Conservation (phyloP, 345 rosid genomes). For the Triadica sebifera region DNA sequence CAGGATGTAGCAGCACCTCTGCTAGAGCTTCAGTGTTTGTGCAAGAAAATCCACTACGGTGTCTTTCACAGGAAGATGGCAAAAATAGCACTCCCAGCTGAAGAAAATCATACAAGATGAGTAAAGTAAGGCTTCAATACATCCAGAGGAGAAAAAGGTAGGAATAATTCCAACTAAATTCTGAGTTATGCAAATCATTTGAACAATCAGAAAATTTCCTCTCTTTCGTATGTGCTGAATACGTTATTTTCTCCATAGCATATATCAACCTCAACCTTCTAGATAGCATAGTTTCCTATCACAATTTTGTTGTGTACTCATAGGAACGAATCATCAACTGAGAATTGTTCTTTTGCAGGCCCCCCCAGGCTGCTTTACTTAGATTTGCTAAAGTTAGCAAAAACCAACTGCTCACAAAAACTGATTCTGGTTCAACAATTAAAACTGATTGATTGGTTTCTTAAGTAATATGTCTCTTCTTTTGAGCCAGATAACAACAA, state of each 20-base stretch:
- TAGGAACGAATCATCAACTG: constrained; percentile 96
- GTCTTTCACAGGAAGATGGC: constrained; percentile 38
- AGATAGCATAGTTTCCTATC: not conserved
- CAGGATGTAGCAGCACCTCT: constrained; percentile 31
- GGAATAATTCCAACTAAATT: not conserved
- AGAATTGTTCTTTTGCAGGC: constrained; percentile 85
- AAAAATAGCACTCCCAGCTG: constrained; percentile 87
- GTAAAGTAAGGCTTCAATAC: not conserved
- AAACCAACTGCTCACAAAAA: constrained; percentile 58
- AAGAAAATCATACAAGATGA: not conserved
- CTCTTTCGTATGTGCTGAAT: not conserved
- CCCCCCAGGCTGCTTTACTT: constrained; percentile 99
- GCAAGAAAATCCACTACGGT: constrained; percentile 56
- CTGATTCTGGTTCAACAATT: not conserved
- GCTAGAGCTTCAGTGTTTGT: constrained; percentile 29
- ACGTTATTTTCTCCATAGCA: not conserved
- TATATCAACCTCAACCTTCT: not conserved
- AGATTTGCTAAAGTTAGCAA: constrained; percentile 89
- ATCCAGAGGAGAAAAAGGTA: not conserved
- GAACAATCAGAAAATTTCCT: not conserved
- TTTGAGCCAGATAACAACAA: not conserved
- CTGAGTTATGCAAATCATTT: not conserved
- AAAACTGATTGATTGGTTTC: not conserved
- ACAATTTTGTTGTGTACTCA: constrained; percentile 42
- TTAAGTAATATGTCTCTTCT: not conserved